These are phyloP conservation scores for Terfezia boudieri DNA, from an alignment of 495 filamentous ascomycete species.

Conservation along the genomic window DNA sequence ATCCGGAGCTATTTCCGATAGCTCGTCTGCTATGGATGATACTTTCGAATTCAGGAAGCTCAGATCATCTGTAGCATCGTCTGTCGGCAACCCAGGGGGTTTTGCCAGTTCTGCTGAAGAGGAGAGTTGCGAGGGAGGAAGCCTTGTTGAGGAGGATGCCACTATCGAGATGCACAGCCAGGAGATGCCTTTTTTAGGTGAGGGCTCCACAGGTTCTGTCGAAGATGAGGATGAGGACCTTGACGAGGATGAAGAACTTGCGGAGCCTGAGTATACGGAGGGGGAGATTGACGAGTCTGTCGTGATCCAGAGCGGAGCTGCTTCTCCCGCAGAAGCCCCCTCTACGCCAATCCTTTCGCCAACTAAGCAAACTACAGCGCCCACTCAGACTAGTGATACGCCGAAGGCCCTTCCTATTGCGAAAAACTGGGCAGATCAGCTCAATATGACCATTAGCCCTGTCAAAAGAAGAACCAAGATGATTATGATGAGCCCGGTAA, in stretches of 20 bases:
- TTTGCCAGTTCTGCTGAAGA: constrained; percentile 51
- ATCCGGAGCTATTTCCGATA: constrained; percentile 15
- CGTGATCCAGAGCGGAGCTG: not conserved
- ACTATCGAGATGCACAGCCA: constrained; percentile 13
- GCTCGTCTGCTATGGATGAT: constrained; percentile 40
- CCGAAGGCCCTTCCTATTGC: constrained; percentile 24
- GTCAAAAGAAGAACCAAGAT: constrained; percentile 19
- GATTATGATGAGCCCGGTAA: not conserved
- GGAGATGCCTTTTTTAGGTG: constrained; percentile 62
- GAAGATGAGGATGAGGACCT: constrained; percentile 42
- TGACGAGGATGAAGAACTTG: constrained; percentile 24
- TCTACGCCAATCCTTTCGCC: not conserved
- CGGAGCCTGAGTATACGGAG: constrained; percentile 16
- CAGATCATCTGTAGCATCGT: constrained; percentile 2
- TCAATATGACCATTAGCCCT: constrained; percentile 80
- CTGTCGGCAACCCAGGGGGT: constrained; percentile 24
- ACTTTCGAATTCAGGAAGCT: constrained; percentile 59
- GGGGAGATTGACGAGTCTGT: constrained; percentile 19
- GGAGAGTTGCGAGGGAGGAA: constrained; percentile 26
- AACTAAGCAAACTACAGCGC: not conserved
- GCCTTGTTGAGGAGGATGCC: constrained; percentile 28
- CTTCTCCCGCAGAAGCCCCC: not conserved
- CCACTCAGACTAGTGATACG: not conserved
- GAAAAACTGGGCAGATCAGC: constrained; percentile 69
- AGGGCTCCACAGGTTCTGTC: constrained; percentile 63